Evolutionary conservation across 345 rosid genomes (phyloP).

Genomic region (Eutrema japonicum): DNA sequence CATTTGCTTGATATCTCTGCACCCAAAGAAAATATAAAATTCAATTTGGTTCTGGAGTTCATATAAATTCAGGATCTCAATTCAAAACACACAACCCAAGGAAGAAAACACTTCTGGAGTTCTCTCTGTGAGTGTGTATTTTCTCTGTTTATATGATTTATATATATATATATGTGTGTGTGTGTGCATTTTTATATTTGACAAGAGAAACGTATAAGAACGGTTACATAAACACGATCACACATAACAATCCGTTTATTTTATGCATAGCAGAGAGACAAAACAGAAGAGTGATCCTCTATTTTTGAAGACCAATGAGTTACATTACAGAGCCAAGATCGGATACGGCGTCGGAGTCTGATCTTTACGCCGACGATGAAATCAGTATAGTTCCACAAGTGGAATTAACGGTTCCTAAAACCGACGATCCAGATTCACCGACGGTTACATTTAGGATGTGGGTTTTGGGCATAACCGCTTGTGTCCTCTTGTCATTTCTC

Average conservation of each 20-base stretch:
- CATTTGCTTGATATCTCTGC: not conserved
- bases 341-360: conserved; percentile 4
- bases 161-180: not conserved
- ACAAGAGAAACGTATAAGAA: not conserved
- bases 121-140: conserved; percentile 5
- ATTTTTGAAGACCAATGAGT: conserved; percentile 7
- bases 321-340: conserved; percentile 2
- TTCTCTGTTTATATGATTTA: not conserved
- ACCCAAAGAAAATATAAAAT: conserved; percentile 1
- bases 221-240: conserved; percentile 19
- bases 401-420: conserved; percentile 73
- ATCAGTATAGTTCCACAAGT: conserved; percentile 67
- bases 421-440: conserved; percentile 72
- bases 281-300: not conserved
- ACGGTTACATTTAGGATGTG: conserved; percentile 83
- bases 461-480: conserved; percentile 67
- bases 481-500: conserved; percentile 64
- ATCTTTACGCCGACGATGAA: conserved; percentile 30
- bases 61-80: conserved; percentile 6
- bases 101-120: conserved; percentile 3
- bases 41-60: not conserved
- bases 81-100: conserved; percentile 7
- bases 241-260: not conserved
- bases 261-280: not conserved
- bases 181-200: not conserved